phyloP scores from a whole-genome alignment of 1,284 basidiomycete species.

The Trichosporon coremiiforme region DNA sequence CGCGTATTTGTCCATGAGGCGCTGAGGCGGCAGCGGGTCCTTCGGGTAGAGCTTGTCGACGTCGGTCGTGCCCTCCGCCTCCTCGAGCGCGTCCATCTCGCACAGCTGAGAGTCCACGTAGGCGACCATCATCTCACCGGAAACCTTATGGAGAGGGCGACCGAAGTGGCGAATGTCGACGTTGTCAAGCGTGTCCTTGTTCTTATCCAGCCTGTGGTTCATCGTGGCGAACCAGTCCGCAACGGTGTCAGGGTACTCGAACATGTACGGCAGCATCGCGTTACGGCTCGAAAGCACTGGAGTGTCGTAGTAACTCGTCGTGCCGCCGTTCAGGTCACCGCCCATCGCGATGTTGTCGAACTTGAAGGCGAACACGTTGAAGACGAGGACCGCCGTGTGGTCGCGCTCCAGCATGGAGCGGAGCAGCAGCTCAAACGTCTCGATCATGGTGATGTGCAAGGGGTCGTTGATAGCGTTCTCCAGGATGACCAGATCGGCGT shows the following conservation, averaged over 20 bases:
- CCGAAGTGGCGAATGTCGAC: constrained; percentile 46
- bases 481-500: constrained; percentile 41
- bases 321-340: constrained; percentile 47
- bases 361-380: constrained; percentile 46
- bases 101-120: constrained; percentile 51
- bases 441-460: neutral
- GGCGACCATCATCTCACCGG: constrained; percentile 42
- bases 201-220: neutral
- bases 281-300: constrained; percentile 48
- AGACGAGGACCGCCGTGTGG: constrained; percentile 22
- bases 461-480: constrained; percentile 50
- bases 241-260: constrained; percentile 32
- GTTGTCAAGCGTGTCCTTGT: constrained; percentile 22
- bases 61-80: constrained; percentile 24
- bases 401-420: constrained; percentile 21
- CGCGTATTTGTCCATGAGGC: constrained; percentile 18
- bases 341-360: constrained; percentile 42
- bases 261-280: constrained; percentile 35
- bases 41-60: constrained; percentile 37
- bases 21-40: constrained; percentile 29
- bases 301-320: constrained; percentile 50
- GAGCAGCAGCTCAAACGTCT: constrained; percentile 28
- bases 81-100: constrained; percentile 45
- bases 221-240: constrained; percentile 36
- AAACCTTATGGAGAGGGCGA: constrained; percentile 34